These are phyloP conservation scores for Casuarina cunninghamiana DNA, from an alignment of 306 rosid species.

Conservation along the genomic window DNA sequence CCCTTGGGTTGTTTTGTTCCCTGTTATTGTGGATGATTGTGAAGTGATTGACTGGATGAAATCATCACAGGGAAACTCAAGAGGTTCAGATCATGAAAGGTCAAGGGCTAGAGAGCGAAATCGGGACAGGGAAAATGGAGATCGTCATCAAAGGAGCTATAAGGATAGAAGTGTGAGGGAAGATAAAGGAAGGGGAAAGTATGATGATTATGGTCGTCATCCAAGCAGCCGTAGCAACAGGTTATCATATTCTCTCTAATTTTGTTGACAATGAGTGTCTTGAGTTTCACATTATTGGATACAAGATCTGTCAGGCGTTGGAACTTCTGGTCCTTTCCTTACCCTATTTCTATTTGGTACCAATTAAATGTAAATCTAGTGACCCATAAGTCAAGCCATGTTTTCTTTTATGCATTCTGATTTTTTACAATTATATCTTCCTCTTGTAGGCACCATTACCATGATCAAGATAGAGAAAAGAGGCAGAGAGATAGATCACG, in stretches of 20 bases:
- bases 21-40: neutral
- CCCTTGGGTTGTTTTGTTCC: slow-evolving; percentile 9
- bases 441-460: slow-evolving; percentile 43
- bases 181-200: slow-evolving; percentile 48
- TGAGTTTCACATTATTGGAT: neutral
- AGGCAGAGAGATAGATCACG: slow-evolving; percentile 48
- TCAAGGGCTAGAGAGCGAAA: slow-evolving; percentile 43
- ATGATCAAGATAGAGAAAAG: slow-evolving; percentile 52
- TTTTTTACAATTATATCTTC: slow-evolving; percentile 1
- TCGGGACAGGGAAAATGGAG: slow-evolving; percentile 46
- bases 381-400: neutral
- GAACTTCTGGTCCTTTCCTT: neutral
- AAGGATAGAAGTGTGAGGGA: slow-evolving; percentile 46
- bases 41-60: slow-evolving; percentile 20
- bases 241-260: slow-evolving; percentile 31
- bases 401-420: neutral
- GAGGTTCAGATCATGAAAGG: slow-evolving; percentile 54
- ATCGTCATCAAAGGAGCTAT: slow-evolving; percentile 38
- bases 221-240: slow-evolving; percentile 50
- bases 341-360: neutral
- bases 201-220: slow-evolving; percentile 36
- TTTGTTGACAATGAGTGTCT: neutral
- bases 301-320: neutral
- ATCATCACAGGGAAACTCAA: slow-evolving; percentile 48
- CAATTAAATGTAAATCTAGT: neutral